phyloP scores from a whole-genome alignment of 352 stramenopile species.

The Sclerospora graminicola region DNA sequence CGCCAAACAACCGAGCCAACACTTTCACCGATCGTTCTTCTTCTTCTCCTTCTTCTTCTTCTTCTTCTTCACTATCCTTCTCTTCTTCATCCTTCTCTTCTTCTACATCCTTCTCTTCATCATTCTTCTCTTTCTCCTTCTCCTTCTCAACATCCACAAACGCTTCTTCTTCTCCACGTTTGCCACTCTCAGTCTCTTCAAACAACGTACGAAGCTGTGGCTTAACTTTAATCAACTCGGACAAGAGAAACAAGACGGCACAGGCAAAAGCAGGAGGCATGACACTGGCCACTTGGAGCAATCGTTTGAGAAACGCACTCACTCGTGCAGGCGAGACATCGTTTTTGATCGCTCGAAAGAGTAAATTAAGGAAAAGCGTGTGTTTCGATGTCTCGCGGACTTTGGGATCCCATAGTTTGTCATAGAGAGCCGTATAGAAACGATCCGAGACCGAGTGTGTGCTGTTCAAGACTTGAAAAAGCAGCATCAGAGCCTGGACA shows the following conservation, averaged over 20 bases:
- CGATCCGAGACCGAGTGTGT: conserved; percentile 87
- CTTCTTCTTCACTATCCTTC: conserved; percentile 15
- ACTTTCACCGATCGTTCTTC: conserved; percentile 42
- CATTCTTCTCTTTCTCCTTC: conserved; percentile 23
- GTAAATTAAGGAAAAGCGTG: conserved; percentile 96
- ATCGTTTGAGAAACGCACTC: conserved; percentile 91
- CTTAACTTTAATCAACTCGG: conserved; percentile 88
- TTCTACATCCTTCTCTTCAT: conserved; percentile 34
- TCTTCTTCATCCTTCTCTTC: conserved; percentile 32
- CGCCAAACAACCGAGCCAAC: conserved; percentile 57
- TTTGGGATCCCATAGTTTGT: conserved; percentile 86
- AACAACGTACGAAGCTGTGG: conserved; percentile 59
- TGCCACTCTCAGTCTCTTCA: conserved; percentile 43
- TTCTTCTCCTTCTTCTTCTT: conserved; percentile 24
- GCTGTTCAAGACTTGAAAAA: conserved; percentile 88
- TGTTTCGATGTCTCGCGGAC: conserved; percentile 89
- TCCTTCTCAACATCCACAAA: conserved; percentile 39
- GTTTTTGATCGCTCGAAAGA: conserved; percentile 95
- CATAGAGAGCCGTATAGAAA: conserved; percentile 97
- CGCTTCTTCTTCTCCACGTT: conserved; percentile 35
- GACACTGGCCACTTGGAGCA: conserved; percentile 74
- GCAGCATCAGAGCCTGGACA: conserved; percentile 95
- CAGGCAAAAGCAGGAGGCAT: conserved; percentile 87
- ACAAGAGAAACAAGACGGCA: conserved; percentile 92
- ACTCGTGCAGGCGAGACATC: conserved; percentile 82